phyloP scores from a whole-genome alignment of 306 rosid species.

The Mucuna pruriens region DNA sequence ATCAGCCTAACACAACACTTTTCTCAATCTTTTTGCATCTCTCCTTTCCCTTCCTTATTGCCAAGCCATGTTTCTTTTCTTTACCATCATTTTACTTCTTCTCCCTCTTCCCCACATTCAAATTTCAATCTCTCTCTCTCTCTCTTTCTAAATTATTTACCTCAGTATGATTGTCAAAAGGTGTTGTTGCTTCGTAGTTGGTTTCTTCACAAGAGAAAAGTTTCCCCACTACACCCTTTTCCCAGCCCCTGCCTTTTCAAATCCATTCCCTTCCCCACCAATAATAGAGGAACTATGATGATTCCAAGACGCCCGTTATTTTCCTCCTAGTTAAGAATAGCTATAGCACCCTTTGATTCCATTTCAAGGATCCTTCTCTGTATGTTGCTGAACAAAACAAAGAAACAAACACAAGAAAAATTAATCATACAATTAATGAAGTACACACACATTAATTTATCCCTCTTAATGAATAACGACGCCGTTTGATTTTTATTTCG shows the following conservation, averaged over 20 bases:
- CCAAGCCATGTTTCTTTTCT: slow-evolving; percentile 26
- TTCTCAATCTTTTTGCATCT: slow-evolving; percentile 35
- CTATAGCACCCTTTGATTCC: slow-evolving; percentile 48
- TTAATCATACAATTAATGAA: neutral
- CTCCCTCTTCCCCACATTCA: slow-evolving; percentile 47
- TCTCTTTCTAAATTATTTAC: slow-evolving; percentile 43
- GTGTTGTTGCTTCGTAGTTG: slow-evolving; percentile 66
- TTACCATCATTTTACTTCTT: slow-evolving; percentile 48
- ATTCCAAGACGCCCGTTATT: slow-evolving; percentile 49
- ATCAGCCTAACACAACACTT: slow-evolving; percentile 42
- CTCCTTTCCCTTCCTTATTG: slow-evolving; percentile 33
- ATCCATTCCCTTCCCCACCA: slow-evolving; percentile 52
- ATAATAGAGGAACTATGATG: slow-evolving; percentile 59
- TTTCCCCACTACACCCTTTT: slow-evolving; percentile 44
- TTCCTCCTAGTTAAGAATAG: slow-evolving; percentile 37
- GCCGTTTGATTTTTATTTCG: neutral
- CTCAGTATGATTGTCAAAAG: slow-evolving; percentile 69
- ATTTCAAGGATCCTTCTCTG: slow-evolving; percentile 42
- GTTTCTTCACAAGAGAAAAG: slow-evolving; percentile 67
- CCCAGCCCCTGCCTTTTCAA: slow-evolving; percentile 44
- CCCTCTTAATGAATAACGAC: neutral
- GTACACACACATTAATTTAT: neutral
- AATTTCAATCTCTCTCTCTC: slow-evolving; percentile 14
- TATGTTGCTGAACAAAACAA: neutral
- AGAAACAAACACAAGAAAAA: neutral